These are phyloP conservation scores for Kazachstania psychrophila DNA, from an alignment of 805 yeast genomes.

Conservation along the genomic window DNA sequence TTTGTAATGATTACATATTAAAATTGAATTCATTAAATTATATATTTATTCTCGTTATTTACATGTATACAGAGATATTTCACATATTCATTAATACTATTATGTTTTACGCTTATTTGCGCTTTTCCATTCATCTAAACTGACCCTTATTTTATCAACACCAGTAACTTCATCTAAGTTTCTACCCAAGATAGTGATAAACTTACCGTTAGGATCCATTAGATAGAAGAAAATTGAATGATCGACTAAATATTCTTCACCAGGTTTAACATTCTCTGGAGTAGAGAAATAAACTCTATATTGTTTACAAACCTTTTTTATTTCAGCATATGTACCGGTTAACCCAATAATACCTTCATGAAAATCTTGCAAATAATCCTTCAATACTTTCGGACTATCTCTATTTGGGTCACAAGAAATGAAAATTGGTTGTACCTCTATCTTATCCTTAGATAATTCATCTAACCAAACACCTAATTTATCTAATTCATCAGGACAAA, in stretches of 20 bases:
- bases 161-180: constrained; percentile 77
- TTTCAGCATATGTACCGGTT: constrained; percentile 81
- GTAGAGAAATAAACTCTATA: constrained; percentile 96
- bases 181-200: constrained; percentile 89
- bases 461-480: constrained; percentile 65
- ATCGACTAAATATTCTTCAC: constrained; percentile 93
- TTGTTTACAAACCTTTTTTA: constrained; percentile 77
- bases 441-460: constrained; percentile 47
- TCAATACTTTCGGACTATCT: constrained; percentile 78
- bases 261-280: constrained; percentile 87
- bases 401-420: constrained; percentile 97
- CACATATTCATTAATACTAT: constrained; percentile 3
- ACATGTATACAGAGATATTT: neutral
- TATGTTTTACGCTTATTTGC: neutral
- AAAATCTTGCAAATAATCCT: constrained; percentile 78
- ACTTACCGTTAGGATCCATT: constrained; percentile 98
- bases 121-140: constrained; percentile 37
- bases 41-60: neutral
- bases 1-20: too few species aligned
- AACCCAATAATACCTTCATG: constrained; percentile 83
- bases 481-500: constrained; percentile 96
- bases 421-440: constrained; percentile 74
- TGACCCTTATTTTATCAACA: constrained; percentile 65
- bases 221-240: constrained; percentile 94
- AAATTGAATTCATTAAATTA: too few species aligned